Base-by-base conservation (phyloP, 768 basidiomycete genomes). In the Termitomyces sp. region DNA sequence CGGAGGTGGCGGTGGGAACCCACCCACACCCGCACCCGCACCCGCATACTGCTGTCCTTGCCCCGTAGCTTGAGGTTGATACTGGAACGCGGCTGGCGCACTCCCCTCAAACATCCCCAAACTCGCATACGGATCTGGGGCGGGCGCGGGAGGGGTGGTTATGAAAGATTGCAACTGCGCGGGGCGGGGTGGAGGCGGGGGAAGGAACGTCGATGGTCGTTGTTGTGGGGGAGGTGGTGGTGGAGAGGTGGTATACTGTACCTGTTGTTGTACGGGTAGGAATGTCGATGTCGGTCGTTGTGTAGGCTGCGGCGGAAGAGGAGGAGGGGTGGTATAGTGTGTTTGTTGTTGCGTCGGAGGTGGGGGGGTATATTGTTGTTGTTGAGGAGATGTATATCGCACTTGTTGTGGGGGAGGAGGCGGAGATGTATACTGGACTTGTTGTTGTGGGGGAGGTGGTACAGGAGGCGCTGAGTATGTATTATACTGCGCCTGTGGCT, bases 41-140 rank as follows among this genome's bases (percentile, higher is more conserved):
- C n/a, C n/a, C n/a, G n/a, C n/a, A n/a, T n/a, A n/a, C n/a, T n/a
- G n/a, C n/a, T 41, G 40, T 13, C 41, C 41, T 7, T 42, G 39
- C 39, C 39, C 20, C 20, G 23, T 20, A 6, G 41, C 22, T 15
- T 18, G 31, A 13, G 29, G 29, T 5, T 5, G 45, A 3, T 20
- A 46, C 31, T 33, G 33, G 3, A 46, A 43, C 13, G 52, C 46
- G 29, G 54, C 54, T 2, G 20, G 25, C 22, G 58, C 22, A 36
- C 56, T 29, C 0, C 64, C 50, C 20, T 62, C 68, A 38, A 77
- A 74, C 59, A 74, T 60, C 0, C 66, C 67, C 3, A 77, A 61
- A 48, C 64, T 68, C 5, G 74, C 71, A 36, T 76, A 77, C 1
- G 74, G 75, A 59, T 76, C 76, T 36, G 27, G 56, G 18, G 65